Base-by-base conservation (phyloP, 345 rosid genomes). In the Acer campestre region DNA sequence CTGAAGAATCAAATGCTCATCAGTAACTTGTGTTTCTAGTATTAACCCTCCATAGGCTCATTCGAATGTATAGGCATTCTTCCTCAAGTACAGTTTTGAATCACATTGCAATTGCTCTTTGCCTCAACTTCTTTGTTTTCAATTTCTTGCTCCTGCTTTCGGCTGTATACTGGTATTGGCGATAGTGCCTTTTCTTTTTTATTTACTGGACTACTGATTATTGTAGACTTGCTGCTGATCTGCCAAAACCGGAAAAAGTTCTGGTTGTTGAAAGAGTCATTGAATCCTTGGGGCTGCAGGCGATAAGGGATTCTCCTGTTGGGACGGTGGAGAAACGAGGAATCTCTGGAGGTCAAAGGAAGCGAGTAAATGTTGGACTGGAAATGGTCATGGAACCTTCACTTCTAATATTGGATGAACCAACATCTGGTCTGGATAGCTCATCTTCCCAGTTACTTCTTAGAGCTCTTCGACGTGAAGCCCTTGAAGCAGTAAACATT, bases 371-470 rank as follows among this genome's bases (percentile, higher is more conserved):
- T 75, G 99, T 97, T 4, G 99, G 99, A 78, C 90, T 97, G 76
- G 99, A 97, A 85, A 97, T 97, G 99, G 98, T 97, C 62, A 97
- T 97, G 99, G 98, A 97, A 77, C 99, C 99, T 87, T 97, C 99
- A 71, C 94, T 97, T 80, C 83, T 97, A 59, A 94, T 97, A 83
- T 90, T 97, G 71, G 99, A 94, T 82, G 99, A 97, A 84, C 98
- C 99, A 20, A 97, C 99, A 16, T 94, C 98, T 61, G 99, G 99
- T 29, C 87, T 94, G 89, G 99, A 97, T 77, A 97, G 99, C 75
- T 94, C 99, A 72, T 94, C 99, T 76, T 97, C 99, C 74, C 94
- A 88, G 82, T 84, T 93, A 82, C 93, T 97, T 49, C 94, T 97
- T 40, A 84, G 97, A 89, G 98, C 99, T 70, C 93, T 94, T 70